These are phyloP conservation scores for Bifiguratus adelaidae DNA, from an alignment of 192 early-diverging fungal species.

Conservation along the genomic window DNA sequence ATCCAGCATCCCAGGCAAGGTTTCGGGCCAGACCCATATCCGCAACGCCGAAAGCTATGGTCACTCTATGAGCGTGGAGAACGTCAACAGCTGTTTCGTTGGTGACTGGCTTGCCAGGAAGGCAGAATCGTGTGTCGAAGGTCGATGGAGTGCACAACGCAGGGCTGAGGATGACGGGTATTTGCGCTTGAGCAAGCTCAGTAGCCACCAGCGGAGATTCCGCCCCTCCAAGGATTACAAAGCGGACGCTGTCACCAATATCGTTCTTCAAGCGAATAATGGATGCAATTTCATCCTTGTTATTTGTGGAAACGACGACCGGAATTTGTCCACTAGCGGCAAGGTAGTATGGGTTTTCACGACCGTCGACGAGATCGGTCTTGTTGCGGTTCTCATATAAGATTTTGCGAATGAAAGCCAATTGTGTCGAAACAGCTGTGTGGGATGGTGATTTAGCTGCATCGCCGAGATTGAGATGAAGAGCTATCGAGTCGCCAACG, in stretches of 20 bases:
- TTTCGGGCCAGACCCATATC: slow-evolving; percentile 46
- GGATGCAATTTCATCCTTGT: slow-evolving; percentile 54
- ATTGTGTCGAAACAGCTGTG: slow-evolving; percentile 41
- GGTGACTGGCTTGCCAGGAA: slow-evolving; percentile 37
- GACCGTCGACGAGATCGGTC: not conserved
- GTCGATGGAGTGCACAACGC: slow-evolving; percentile 47
- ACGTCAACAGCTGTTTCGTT: slow-evolving; percentile 38
- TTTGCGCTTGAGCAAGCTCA: slow-evolving; percentile 34
- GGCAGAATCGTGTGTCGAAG: slow-evolving; percentile 50
- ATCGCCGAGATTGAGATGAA: slow-evolving; percentile 50
- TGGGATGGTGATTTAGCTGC: slow-evolving; percentile 19
- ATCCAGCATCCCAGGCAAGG: slow-evolving; percentile 71
- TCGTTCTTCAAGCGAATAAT: slow-evolving; percentile 47
- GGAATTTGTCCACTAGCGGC: slow-evolving; percentile 39
- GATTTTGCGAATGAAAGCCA: slow-evolving; percentile 27
- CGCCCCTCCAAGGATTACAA: slow-evolving; percentile 50
- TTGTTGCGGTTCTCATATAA: slow-evolving; percentile 20
- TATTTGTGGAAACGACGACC: slow-evolving; percentile 29
- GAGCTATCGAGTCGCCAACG: slow-evolving; percentile 29
- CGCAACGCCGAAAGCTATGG: slow-evolving; percentile 37
- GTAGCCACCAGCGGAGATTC: slow-evolving; percentile 56
- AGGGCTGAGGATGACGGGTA: slow-evolving; percentile 56
- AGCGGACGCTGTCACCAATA: slow-evolving; percentile 23
- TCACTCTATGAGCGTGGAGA: slow-evolving; percentile 47
- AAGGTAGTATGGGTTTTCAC: slow-evolving; percentile 20